Percentiles rank a stretch among this genome's conserved stretches.
These are phyloP conservation scores for Wickerhamomyces chaumierensis DNA, from an alignment of 805 yeast species.

Conservation along the genomic window DNA sequence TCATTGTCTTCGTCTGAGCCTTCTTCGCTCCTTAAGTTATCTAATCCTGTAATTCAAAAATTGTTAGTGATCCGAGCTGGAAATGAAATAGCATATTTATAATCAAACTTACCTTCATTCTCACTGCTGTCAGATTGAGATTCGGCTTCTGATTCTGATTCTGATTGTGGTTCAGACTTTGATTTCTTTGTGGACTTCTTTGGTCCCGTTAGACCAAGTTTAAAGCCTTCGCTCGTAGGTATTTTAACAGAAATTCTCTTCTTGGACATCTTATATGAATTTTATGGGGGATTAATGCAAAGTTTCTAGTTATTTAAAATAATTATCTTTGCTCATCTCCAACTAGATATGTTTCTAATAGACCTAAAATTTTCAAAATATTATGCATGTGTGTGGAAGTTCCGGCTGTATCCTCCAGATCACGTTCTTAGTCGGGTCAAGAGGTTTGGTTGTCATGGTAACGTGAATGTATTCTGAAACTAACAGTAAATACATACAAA, in stretches of 20 bases:
- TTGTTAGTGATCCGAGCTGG: too few species aligned
- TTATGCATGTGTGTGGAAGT: too few species aligned
- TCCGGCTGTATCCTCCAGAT: too few species aligned
- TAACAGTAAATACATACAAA: too few species aligned
- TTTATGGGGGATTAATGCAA: too few species aligned
- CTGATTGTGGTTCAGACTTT: neutral
- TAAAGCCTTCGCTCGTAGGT: conserved; percentile 3
- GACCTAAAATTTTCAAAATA: neutral
- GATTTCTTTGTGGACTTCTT: neutral
- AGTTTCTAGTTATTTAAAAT: too few species aligned
- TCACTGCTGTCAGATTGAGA: conserved; percentile 1
- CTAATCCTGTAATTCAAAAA: neutral
- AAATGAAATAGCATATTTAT: too few species aligned
- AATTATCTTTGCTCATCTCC: too few species aligned
- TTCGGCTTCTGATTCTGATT: neutral
- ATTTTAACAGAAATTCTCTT: conserved; percentile 10
- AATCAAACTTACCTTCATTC: neutral
- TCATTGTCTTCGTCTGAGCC: conserved; percentile 5
- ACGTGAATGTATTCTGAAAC: too few species aligned
- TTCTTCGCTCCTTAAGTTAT: conserved; percentile 1
- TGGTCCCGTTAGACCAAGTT: neutral
- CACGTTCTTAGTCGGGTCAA: too few species aligned
- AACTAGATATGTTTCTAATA: too few species aligned
- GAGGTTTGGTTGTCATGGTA: too few species aligned
- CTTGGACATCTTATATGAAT: conserved; percentile 15